Evolutionary conservation across 345 rosid species (phyloP).

Genomic region (Firmiana major): DNA sequence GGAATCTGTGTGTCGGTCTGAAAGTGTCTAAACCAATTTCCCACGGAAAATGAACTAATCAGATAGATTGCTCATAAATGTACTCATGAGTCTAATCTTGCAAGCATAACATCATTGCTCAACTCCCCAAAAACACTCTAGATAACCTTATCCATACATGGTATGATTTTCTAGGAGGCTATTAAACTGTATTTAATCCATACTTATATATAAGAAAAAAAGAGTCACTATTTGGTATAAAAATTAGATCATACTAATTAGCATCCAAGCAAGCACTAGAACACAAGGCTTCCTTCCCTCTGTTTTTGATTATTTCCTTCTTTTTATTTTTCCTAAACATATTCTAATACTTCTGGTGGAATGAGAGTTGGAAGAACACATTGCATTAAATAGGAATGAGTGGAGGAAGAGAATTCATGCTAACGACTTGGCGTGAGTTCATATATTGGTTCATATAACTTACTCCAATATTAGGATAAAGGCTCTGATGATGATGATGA

Average conservation of each 20-base stretch:
- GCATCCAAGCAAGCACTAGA: background rate
- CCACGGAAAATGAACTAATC: background rate
- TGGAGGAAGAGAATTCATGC: too few relatives aligned
- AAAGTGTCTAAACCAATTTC: background rate
- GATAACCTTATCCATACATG: background rate
- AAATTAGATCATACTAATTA: background rate
- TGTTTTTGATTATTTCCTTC: background rate
- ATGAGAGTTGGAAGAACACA: too few relatives aligned
- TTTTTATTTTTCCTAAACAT: background rate
- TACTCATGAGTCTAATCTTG: background rate
- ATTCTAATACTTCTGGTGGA: background rate
- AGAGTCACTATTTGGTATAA: background rate
- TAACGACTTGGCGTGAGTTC: too few relatives aligned
- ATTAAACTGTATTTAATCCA: background rate
- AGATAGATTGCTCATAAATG: background rate
- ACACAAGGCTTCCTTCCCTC: background rate
- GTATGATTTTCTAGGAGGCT: background rate
- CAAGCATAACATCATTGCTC: background rate
- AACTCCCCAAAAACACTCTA: background rate
- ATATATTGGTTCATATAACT: too few relatives aligned
- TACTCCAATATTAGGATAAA: too few relatives aligned
- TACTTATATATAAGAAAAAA: background rate
- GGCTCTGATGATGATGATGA: too few relatives aligned
- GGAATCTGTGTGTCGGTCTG: background rate
- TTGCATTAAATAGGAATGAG: too few relatives aligned